Percentiles rank a stretch among this genome's conserved stretches.
phyloP scores from a whole-genome alignment of 208 protist species.

The Wallacemonas collosoma region DNA sequence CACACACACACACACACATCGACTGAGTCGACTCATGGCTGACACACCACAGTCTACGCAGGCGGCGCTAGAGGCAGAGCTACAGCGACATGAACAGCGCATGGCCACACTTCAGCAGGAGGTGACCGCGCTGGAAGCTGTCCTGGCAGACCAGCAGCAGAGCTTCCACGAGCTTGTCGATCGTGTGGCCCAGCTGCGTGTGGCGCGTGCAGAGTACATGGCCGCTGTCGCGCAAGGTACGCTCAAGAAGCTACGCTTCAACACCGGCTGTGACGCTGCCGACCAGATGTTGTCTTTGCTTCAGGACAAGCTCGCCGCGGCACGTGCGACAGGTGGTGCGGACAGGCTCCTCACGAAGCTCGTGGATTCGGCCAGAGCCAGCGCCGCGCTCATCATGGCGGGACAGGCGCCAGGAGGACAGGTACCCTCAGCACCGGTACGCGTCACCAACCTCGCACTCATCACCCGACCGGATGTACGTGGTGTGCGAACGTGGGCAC shows the following conservation, averaged over 20 bases:
- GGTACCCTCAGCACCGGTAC: constrained; percentile 13
- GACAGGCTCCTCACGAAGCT: constrained; percentile 37
- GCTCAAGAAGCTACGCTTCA: constrained; percentile 24
- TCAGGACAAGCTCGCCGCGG: constrained; percentile 23
- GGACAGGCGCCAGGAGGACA: constrained; percentile 23
- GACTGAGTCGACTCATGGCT: background rate
- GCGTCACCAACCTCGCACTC: constrained; percentile 38
- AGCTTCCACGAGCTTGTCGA: constrained; percentile 54
- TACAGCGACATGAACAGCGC: constrained; percentile 27
- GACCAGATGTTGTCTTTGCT: constrained; percentile 34
- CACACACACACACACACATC: too few relatives aligned
- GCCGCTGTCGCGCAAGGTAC: constrained; percentile 13
- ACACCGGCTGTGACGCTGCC: constrained; percentile 37
- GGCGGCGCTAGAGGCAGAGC: constrained; percentile 29
- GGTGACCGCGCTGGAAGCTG: constrained; percentile 24
- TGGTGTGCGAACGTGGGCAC: constrained; percentile 44
- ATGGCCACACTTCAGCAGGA: constrained; percentile 40
- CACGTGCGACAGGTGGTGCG: background rate
- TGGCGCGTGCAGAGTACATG: constrained; percentile 39
- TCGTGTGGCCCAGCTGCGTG: constrained; percentile 53
- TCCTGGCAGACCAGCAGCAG: constrained; percentile 46
- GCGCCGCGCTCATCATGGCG: constrained; percentile 18
- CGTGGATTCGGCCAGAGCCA: constrained; percentile 8
- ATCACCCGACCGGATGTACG: constrained; percentile 46
- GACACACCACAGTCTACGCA: background rate